Percentiles rank a stretch among this genome's conserved stretches.
phyloP scores from a whole-genome alignment of 1,284 basidiomycete genomes.

The Ustilago esculenta region DNA sequence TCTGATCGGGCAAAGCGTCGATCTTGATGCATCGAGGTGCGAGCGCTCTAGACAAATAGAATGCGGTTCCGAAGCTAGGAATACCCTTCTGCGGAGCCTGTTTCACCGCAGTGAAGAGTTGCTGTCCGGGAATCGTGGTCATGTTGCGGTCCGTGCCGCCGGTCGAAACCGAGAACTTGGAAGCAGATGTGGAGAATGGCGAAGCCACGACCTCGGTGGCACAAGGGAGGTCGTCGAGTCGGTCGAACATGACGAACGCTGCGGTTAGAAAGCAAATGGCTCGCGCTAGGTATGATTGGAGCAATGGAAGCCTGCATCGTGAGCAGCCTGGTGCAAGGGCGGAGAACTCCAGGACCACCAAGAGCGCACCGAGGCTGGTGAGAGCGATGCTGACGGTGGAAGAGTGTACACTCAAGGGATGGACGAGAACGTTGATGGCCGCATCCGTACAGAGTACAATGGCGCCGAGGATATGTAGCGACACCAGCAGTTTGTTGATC shows the following conservation, averaged over 20 bases:
- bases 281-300: constrained; percentile 1
- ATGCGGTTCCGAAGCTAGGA: constrained; percentile 10
- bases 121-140: not conserved
- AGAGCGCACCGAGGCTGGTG: not conserved
- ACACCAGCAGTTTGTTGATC: not conserved
- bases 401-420: constrained; percentile 7
- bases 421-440: constrained; percentile 8
- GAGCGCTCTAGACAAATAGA: constrained; percentile 23
- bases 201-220: not conserved
- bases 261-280: constrained; percentile 6
- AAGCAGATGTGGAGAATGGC: constrained; percentile 1
- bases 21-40: constrained; percentile 12
- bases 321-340: not conserved
- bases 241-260: constrained; percentile 11
- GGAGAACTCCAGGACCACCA: constrained; percentile 9
- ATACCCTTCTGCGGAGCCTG: not conserved
- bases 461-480: constrained; percentile 10
- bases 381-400: constrained; percentile 7
- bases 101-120: not conserved
- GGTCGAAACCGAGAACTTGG: constrained; percentile 10
- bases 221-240: constrained; percentile 8
- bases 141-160: not conserved
- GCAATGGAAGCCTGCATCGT: not conserved
- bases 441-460: not conserved
- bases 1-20: not conserved